Conservation (phyloP, 805 yeast species). For the Candida sonorensis region DNA sequence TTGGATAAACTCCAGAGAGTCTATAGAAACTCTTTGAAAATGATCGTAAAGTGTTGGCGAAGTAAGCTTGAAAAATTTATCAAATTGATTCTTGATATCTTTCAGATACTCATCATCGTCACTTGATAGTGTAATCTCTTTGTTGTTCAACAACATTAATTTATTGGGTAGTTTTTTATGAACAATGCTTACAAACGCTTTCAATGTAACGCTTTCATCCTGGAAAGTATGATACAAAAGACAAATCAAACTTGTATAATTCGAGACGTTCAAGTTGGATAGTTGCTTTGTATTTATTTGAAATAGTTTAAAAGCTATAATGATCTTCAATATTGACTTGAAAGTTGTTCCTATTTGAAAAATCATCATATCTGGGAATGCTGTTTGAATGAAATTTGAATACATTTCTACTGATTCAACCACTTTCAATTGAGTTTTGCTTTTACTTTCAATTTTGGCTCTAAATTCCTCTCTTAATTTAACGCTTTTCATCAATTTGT, state of each 20-base stretch:
- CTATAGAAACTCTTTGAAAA: conserved; percentile 23
- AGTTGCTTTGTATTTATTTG: conserved; percentile 5
- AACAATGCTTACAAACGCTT: conserved; percentile 19
- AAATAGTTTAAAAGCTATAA: conserved; percentile 15
- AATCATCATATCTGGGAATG: conserved; percentile 22
- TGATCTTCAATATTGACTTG: conserved; percentile 21
- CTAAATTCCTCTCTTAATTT: conserved; percentile 10
- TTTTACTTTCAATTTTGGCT: no score
- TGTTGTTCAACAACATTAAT: conserved; percentile 6
- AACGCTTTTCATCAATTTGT: conserved; percentile 16
- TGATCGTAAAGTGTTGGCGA: conserved; percentile 43
- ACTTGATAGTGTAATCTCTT: conserved; percentile 1
- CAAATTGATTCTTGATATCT: conserved; percentile 39
- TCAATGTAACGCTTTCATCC: conserved; percentile 17
- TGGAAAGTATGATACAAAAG: conserved; percentile 19
- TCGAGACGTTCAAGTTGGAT: conserved; percentile 8
- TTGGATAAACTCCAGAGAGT: not conserved
- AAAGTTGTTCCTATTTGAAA: conserved; percentile 26
- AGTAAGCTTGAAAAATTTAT: conserved; percentile 37
- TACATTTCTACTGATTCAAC: conserved; percentile 17
- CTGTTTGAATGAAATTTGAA: conserved; percentile 17
- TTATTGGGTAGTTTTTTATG: conserved; percentile 21
- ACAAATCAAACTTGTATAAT: conserved; percentile 21
- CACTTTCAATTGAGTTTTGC: conserved; percentile 5
- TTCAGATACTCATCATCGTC: conserved; percentile 21